phyloP scores from a whole-genome alignment of 2,329 filamentous ascomycete genomes.

The Arthrobotrys conoides region DNA sequence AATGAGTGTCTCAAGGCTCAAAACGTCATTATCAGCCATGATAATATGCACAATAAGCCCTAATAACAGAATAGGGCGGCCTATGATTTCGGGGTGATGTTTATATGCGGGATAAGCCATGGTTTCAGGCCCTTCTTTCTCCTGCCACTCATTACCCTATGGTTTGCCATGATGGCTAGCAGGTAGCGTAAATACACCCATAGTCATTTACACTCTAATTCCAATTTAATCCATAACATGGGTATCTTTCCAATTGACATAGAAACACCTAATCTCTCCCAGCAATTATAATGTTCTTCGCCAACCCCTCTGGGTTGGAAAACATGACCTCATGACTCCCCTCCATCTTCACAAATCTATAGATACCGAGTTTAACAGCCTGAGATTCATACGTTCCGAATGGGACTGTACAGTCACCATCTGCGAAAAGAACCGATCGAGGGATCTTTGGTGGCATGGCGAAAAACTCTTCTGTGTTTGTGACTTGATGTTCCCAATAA shows the following conservation, averaged over 20 bases:
- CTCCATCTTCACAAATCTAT: slow-evolving; percentile 25
- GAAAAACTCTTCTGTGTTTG: slow-evolving; percentile 24
- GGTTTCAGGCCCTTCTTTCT: background rate
- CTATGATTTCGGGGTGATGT: background rate
- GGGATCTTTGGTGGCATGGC: slow-evolving; percentile 43
- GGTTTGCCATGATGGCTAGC: background rate
- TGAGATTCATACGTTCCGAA: slow-evolving; percentile 38
- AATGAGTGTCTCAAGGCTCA: no score
- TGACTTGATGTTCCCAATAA: slow-evolving; percentile 35
- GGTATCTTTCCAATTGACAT: background rate
- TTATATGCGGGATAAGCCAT: background rate
- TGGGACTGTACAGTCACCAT: slow-evolving; percentile 33
- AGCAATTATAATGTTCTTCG: slow-evolving; percentile 32
- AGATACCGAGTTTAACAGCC: slow-evolving; percentile 33
- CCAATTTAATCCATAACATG: background rate
- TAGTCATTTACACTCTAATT: background rate
- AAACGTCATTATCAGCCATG: no score
- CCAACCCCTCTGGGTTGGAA: slow-evolving; percentile 39
- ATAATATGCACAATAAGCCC: no score
- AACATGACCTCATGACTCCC: slow-evolving; percentile 48
- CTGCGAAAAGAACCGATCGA: slow-evolving; percentile 34
- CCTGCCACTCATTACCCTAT: background rate
- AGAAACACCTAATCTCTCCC: slow-evolving; percentile 37
- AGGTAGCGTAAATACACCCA: background rate
- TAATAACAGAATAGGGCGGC: no score